Percentiles rank a stretch among this genome's conserved stretches.
Conservation (phyloP, 495 filamentous ascomycete species). For the Aspergillus asperescens region DNA sequence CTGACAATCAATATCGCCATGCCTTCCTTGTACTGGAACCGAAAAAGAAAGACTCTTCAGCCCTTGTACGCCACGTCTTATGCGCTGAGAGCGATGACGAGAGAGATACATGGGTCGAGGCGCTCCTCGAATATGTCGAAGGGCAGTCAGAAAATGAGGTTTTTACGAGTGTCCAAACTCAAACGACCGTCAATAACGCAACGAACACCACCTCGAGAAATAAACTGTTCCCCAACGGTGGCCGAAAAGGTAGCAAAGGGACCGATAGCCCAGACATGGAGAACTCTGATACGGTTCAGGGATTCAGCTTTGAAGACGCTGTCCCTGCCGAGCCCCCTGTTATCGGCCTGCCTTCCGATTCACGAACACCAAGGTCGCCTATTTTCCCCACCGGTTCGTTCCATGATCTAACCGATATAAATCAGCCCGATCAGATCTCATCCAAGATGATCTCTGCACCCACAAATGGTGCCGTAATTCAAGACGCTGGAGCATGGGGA, state of each 20-base stretch:
- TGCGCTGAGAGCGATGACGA: slow-evolving; percentile 94
- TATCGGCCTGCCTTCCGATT: slow-evolving; percentile 48
- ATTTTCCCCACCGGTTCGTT: slow-evolving; percentile 25
- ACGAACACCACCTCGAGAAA: slow-evolving; percentile 22
- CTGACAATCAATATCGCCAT: slow-evolving; percentile 92
- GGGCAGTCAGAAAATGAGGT: slow-evolving; percentile 49
- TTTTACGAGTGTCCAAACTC: slow-evolving; percentile 22
- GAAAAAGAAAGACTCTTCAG: slow-evolving; percentile 91
- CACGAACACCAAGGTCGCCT: slow-evolving; percentile 32
- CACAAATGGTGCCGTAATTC: slow-evolving; percentile 78
- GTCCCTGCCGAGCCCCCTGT: slow-evolving; percentile 66
- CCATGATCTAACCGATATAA: slow-evolving; percentile 25
- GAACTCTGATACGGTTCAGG: slow-evolving; percentile 56
- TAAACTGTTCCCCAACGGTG: slow-evolving; percentile 24
- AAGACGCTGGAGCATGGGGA: slow-evolving; percentile 83
- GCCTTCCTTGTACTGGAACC: slow-evolving; percentile 93
- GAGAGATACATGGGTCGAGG: slow-evolving; percentile 89
- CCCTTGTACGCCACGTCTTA: slow-evolving; percentile 86
- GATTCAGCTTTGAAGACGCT: slow-evolving; percentile 79
- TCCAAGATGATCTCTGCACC: slow-evolving; percentile 77
- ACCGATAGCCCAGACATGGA: slow-evolving; percentile 38
- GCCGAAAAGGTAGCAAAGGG: slow-evolving; percentile 45
- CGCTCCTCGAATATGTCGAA: slow-evolving; percentile 86
- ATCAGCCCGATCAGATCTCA: slow-evolving; percentile 29
- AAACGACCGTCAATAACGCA: slow-evolving; percentile 14